Evolutionary conservation across 192 early-diverging fungal species (phyloP).

Genomic region (Glomus cerebriforme): DNA sequence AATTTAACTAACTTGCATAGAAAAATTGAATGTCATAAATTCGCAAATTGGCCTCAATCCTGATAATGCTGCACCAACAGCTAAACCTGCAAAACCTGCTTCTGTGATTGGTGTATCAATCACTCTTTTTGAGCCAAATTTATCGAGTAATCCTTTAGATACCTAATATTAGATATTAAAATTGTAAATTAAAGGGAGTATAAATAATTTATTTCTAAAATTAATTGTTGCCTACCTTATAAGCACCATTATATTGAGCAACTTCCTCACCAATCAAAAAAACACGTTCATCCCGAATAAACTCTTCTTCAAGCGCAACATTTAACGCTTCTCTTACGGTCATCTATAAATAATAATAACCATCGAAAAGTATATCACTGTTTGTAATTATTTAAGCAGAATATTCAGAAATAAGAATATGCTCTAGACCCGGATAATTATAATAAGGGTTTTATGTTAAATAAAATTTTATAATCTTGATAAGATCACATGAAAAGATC

Average conservation of each 20-base stretch:
- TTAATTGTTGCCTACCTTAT: constrained; percentile 75
- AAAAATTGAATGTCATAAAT: constrained; percentile 99
- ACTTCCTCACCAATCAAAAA: constrained; percentile 97
- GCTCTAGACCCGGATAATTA: no score
- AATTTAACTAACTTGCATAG: constrained; percentile 82
- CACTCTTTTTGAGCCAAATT: constrained; percentile 95
- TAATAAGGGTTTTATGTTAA: no score
- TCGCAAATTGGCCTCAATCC: constrained; percentile 97
- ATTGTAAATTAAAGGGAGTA: background rate
- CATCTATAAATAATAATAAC: constrained; percentile 58
- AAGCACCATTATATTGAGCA: constrained; percentile 98
- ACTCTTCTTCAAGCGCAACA: constrained; percentile 97
- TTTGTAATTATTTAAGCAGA: background rate
- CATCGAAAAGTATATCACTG: background rate
- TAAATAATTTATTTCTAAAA: background rate
- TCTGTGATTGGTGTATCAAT: constrained; percentile 99
- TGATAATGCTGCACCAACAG: constrained; percentile 90
- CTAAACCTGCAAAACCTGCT: constrained; percentile 96
- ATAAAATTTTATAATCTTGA: no score
- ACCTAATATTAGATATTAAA: constrained; percentile 58
- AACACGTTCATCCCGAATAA: constrained; percentile 86
- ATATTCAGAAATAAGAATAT: background rate
- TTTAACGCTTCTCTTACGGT: constrained; percentile 98
- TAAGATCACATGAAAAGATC: no score
- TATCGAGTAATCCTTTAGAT: constrained; percentile 94